A percentile compares a stretch with the other conserved stretches of the same genome.
Evolutionary conservation across 2,329 filamentous ascomycete species (phyloP).

Genomic region (Cladosporium sp.): DNA sequence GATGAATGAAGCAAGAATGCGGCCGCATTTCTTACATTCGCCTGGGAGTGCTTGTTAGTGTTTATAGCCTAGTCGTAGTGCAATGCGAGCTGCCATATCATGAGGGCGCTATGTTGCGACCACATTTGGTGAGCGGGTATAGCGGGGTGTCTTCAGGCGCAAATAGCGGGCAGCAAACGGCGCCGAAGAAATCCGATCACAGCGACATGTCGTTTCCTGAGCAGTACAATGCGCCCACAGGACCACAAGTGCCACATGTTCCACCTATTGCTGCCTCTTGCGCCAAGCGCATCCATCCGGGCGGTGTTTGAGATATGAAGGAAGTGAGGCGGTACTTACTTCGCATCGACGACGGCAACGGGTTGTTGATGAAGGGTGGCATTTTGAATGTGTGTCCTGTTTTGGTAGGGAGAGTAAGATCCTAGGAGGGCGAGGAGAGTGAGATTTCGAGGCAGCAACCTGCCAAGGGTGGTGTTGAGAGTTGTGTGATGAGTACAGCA

Average conservation of each 20-base stretch:
- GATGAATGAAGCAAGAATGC: constrained; percentile 92
- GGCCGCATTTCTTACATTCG: constrained; percentile 96
- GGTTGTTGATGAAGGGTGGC: constrained; percentile 56
- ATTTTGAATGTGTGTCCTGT: constrained; percentile 34
- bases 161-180: constrained; percentile 3
- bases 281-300: neutral
- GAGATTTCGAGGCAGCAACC: constrained; percentile 3
- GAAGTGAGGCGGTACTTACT: constrained; percentile 44
- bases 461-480: constrained; percentile 8
- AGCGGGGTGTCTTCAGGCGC: constrained; percentile 8
- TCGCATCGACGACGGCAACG: constrained; percentile 55
- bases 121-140: neutral
- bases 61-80: too few species aligned
- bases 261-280: neutral
- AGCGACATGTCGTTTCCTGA: neutral
- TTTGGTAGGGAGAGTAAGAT: neutral
- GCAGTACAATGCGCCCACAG: neutral
- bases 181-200: neutral
- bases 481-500: constrained; percentile 1
- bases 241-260: neutral
- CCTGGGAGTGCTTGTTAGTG: constrained; percentile 55
- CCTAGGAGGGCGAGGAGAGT: neutral
- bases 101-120: neutral
- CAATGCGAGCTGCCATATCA: neutral
- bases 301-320: neutral